These are phyloP conservation scores for Schoenoplectus triqueter DNA, from an alignment of 202 grass and related monocot genomes.

Conservation along the genomic window DNA sequence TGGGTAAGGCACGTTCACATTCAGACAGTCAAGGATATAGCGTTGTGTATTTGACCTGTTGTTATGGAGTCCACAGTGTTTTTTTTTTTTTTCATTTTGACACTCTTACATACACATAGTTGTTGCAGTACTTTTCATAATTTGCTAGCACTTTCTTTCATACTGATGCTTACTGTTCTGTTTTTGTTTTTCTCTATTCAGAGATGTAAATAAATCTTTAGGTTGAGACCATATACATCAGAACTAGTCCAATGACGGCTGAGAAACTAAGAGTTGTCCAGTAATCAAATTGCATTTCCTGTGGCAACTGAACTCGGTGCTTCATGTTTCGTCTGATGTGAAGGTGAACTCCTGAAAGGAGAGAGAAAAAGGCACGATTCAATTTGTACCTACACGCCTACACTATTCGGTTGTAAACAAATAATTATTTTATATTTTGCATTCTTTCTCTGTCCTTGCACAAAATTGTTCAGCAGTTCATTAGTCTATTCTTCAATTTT, in stretches of 20 bases:
- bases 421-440: constrained; percentile 20
- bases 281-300: neutral
- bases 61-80: neutral
- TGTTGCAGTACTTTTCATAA: neutral
- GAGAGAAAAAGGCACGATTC: neutral
- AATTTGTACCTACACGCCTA: constrained; percentile 7
- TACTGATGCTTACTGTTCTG: neutral
- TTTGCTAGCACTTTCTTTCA: neutral
- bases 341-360: constrained; percentile 4
- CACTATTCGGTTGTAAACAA: constrained; percentile 1
- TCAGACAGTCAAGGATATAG: neutral
- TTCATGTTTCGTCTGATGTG: neutral
- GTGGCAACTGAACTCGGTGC: constrained; percentile 22
- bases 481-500: neutral
- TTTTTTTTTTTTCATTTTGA: neutral
- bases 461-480: neutral
- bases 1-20: neutral
- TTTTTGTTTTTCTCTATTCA: constrained; percentile 16
- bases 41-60: neutral
- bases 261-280: neutral
- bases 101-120: neutral
- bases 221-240: constrained; percentile 11
- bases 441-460: neutral
- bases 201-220: constrained; percentile 35
- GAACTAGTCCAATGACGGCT: constrained; percentile 8